Conservation (phyloP, 306 rosid species). For the Cicer cuneatum region DNA sequence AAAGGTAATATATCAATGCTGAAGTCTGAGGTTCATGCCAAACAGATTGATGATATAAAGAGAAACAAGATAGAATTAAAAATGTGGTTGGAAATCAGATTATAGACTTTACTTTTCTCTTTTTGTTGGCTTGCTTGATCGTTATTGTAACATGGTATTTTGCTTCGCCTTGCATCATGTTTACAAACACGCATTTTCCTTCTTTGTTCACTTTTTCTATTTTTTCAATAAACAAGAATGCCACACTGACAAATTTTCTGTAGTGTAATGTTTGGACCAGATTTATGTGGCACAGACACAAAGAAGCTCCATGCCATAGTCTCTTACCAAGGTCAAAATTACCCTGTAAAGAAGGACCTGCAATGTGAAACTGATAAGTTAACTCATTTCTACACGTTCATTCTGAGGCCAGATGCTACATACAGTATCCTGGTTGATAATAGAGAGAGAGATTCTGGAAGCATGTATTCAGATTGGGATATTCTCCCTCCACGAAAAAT, state of each 20-base stretch:
- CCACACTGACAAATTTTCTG: conserved; percentile 49
- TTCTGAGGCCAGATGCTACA: conserved; percentile 91
- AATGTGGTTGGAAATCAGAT: too few species aligned
- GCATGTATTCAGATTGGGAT: conserved; percentile 67
- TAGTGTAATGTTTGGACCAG: conserved; percentile 98
- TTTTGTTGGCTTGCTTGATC: neutral
- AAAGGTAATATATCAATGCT: too few species aligned
- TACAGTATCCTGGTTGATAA: conserved; percentile 85
- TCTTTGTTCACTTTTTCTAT: conserved; percentile 18
- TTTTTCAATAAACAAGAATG: conserved; percentile 6
- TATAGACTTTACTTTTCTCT: neutral
- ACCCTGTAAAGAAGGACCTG: conserved; percentile 91
- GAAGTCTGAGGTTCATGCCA: too few species aligned
- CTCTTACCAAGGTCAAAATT: conserved; percentile 97
- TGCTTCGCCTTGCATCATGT: neutral
- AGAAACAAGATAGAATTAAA: too few species aligned
- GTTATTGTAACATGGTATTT: conserved; percentile 19
- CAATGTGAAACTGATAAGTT: conserved; percentile 94
- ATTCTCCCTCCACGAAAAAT: conserved; percentile 69
- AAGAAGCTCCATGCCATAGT: conserved; percentile 91
- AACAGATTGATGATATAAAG: too few species aligned
- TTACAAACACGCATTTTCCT: conserved; percentile 4
- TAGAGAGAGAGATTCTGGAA: conserved; percentile 77
- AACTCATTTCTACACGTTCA: conserved; percentile 95
- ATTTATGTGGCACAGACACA: conserved; percentile 88